Base-by-base conservation (phyloP, 1,139 yeast species). In the Hyphopichia burtonii region DNA sequence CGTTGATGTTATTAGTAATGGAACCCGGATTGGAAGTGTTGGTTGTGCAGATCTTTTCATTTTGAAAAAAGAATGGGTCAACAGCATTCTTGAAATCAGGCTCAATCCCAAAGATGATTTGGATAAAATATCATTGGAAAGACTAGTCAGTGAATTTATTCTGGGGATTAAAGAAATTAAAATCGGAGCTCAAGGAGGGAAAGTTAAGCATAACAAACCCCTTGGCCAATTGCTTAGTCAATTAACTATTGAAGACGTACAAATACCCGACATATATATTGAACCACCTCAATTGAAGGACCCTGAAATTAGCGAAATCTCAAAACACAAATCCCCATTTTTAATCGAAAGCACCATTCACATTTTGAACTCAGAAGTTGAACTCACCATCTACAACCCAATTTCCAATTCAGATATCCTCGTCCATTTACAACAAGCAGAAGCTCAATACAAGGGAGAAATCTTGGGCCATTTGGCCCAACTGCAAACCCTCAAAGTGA, bases 381-480 rank as follows among this genome's bases (percentile, higher is more conserved):
- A 79, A 48, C 51, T 80, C 39, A 68, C 71, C 1, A 59, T 80
- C 0, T 77, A 54, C 54, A 81, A 81, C 46, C 86, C 86, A 0
- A 50, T 80, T 1, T 43, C 50, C 11, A 79, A 80, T 48, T 54
- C 65, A 8, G 73, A 67, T 16, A 55, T 76, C 1, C 50, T 56
- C n/a, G 58, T 76, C 5, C 61, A 61, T 16, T 57, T 81, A 16
- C 51, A 62, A 20, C 65, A 66, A 39, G 82, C 78, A 2, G 67
- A 63, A 40, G 85, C 83, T 0, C 59, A 62, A 3, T 67, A 70
- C 46, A 69, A 76, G 30, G 80, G 68, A 2, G 61, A 65, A 2
- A 58, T 66, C 2, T 54, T 81, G 40, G 86, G 82, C 1, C 69
- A 68, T 41, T 54, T 78, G 27, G 59, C 61, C 14, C 59, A 59